Conservation (phyloP, 176 grass and related monocot species). For the Cenchrus purpureus region DNA sequence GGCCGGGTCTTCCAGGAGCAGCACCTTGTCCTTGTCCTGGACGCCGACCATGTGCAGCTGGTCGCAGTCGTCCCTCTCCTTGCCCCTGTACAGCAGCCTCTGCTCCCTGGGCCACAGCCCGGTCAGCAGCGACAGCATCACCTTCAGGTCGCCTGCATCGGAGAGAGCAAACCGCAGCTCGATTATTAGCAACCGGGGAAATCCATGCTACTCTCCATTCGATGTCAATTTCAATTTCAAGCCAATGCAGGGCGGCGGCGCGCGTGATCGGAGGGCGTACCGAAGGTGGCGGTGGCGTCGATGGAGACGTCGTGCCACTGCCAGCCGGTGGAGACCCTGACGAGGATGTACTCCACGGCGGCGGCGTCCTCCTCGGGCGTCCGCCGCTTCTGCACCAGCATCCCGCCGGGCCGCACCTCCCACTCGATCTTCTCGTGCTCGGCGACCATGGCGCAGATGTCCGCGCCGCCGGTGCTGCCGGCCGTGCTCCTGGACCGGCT, state of each 20-base stretch:
- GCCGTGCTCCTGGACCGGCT: conserved; percentile 48
- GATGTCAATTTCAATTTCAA: too few relatives aligned
- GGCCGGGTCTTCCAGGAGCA: conserved; percentile 89
- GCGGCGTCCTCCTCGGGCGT: conserved; percentile 33
- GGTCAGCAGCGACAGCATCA: conserved; percentile 64
- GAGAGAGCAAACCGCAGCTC: not conserved
- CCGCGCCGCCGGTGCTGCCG: conserved; percentile 26
- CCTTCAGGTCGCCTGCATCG: conserved; percentile 80
- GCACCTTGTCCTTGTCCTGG: conserved; percentile 84
- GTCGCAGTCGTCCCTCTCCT: conserved; percentile 78
- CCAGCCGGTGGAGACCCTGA: conserved; percentile 54
- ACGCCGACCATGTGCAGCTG: conserved; percentile 93
- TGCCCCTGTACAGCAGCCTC: conserved; percentile 83
- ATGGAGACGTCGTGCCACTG: conserved; percentile 84
- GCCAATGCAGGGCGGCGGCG: too few relatives aligned
- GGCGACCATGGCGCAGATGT: conserved; percentile 48
- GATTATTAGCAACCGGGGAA: not conserved
- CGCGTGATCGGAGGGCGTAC: conserved; percentile 26
- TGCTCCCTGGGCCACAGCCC: conserved; percentile 84
- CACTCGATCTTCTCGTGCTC: conserved; percentile 69
- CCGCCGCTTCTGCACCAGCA: conserved; percentile 83
- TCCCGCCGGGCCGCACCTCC: conserved; percentile 78
- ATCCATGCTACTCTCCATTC: not conserved
- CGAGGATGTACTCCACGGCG: conserved; percentile 39
- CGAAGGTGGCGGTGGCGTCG: conserved; percentile 70